phyloP scores from a whole-genome alignment of 208 protist species.

The Novymonas esmeraldas region DNA sequence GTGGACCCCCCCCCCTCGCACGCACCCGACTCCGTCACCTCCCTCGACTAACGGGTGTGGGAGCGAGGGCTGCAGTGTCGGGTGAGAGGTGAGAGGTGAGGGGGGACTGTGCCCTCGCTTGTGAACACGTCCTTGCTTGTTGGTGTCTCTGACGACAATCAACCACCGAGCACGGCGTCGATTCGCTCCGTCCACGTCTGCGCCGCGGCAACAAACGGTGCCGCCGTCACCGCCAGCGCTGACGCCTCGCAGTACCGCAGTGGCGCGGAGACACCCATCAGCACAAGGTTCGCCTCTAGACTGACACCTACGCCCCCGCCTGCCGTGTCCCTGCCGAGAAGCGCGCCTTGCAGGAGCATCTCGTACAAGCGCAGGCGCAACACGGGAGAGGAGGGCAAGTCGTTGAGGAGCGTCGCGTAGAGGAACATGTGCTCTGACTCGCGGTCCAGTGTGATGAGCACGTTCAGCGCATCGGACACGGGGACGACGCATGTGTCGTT shows the following conservation, averaged over 20 bases:
- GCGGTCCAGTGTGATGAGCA: slow-evolving; percentile 80
- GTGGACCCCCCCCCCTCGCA: too few relatives aligned
- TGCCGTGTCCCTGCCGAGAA: slow-evolving; percentile 82
- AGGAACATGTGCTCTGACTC: slow-evolving; percentile 70
- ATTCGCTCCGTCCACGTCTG: slow-evolving; percentile 38
- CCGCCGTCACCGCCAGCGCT: slow-evolving; percentile 48
- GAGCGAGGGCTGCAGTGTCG: too few relatives aligned
- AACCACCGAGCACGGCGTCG: slow-evolving; percentile 14
- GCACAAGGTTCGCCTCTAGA: slow-evolving; percentile 56
- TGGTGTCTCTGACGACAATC: too few relatives aligned
- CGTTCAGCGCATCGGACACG: slow-evolving; percentile 32
- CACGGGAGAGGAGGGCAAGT: slow-evolving; percentile 41
- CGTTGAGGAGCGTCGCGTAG: slow-evolving; percentile 74
- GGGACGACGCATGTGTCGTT: slow-evolving; percentile 75
- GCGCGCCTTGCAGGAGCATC: slow-evolving; percentile 65
- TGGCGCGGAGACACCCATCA: slow-evolving; percentile 75
- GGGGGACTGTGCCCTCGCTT: too few relatives aligned
- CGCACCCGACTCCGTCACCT: too few relatives aligned
- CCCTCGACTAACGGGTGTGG: too few relatives aligned
- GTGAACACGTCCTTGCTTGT: too few relatives aligned
- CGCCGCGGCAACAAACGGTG: slow-evolving; percentile 58
- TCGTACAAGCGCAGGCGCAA: slow-evolving; percentile 67
- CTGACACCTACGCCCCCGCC: slow-evolving; percentile 78
- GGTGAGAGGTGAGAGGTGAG: too few relatives aligned
- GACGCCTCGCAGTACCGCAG: slow-evolving; percentile 49